A percentile compares a stretch with the other conserved stretches of the same genome.
Conservation (phyloP, 148 eudicot species). For the Cornus suecica region DNA sequence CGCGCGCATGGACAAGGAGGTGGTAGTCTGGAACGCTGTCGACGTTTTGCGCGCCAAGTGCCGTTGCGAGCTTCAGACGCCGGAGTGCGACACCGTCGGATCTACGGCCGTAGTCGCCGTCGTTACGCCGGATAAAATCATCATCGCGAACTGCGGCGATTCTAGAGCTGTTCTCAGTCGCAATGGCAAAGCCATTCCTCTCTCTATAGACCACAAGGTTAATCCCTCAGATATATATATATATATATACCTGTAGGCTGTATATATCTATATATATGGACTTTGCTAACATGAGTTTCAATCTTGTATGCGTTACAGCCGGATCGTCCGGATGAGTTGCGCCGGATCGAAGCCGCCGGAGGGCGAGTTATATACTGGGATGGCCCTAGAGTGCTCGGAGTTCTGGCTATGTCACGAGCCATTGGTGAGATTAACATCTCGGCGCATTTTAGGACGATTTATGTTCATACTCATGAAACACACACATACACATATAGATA, state of each 20-base stretch:
- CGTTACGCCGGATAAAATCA: constrained; percentile 48
- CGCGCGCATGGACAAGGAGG: constrained; percentile 68
- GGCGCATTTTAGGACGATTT: neutral
- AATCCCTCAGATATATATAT: neutral
- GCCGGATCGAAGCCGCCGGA: constrained; percentile 71
- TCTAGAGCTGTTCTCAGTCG: constrained; percentile 72
- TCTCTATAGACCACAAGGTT: constrained; percentile 82
- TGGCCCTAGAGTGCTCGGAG: constrained; percentile 68
- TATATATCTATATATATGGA: no score
- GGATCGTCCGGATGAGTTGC: constrained; percentile 76
- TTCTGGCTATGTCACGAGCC: constrained; percentile 93
- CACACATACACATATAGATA: no score
- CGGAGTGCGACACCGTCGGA: constrained; percentile 80
- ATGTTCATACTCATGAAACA: neutral
- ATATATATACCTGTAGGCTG: no score
- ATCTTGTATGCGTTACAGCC: constrained; percentile 37
- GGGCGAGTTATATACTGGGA: constrained; percentile 79
- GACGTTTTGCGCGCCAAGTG: constrained; percentile 35
- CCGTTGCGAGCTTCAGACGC: constrained; percentile 72
- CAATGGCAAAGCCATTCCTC: constrained; percentile 50
- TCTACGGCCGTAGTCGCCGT: constrained; percentile 79
- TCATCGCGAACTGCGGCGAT: constrained; percentile 78
- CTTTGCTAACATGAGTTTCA: neutral
- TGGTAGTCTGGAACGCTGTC: constrained; percentile 21
- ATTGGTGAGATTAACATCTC: constrained; percentile 43